Evolutionary conservation across 75 land plant genomes (phyloP), one percentile per base, ranked within the genome.

Genomic region (Cupressus sempervirens): DNA sequence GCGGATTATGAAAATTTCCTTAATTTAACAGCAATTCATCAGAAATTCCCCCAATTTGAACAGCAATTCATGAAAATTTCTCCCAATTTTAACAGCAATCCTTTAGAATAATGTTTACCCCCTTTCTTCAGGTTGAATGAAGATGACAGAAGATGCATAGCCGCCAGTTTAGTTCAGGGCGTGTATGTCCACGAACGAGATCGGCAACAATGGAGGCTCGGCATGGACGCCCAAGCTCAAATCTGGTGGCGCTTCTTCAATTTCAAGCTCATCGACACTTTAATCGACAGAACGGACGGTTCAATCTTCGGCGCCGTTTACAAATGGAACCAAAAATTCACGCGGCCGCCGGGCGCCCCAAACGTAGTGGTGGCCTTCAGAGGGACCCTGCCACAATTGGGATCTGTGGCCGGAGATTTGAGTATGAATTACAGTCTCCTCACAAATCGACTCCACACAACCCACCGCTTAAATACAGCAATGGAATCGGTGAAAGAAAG

Each of bases 181-280:
- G 95, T 91, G 13, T 91, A 92, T 74, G 85, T 93, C 45, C 81
- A 88, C 23, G 94, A 94, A 77, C 88, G 86, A 14, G 96, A 94
- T 80, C 89, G 94, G 14, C 94, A 94, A 74, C 58, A 82, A 16
- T 84, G 86, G 15, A 89, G 94, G n/a, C 29, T 43, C 14, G 91
- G 84, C 4, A 34, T 53, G 1, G 83, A 86, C 32, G 91, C 93
- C 32, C 88, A 91, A 75, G 94, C 95, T 20, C 86, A 90, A 68
- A 85, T 86, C 15, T 92, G 95, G 95, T 94, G 94, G 95, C 86
- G 89, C 41, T 90, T 83, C 81, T 92, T 92, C 68, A 67, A 89
- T 38, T 94, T 92, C 48, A 70, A 86, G 72, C 48, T 91, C 35
- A 30, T 83, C 32, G 87, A 87, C 23, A 3, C 8, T 14, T 91